Evolutionary conservation across 1,284 basidiomycete genomes (phyloP).

Genomic region (Cutaneotrichosporon sp.): DNA sequence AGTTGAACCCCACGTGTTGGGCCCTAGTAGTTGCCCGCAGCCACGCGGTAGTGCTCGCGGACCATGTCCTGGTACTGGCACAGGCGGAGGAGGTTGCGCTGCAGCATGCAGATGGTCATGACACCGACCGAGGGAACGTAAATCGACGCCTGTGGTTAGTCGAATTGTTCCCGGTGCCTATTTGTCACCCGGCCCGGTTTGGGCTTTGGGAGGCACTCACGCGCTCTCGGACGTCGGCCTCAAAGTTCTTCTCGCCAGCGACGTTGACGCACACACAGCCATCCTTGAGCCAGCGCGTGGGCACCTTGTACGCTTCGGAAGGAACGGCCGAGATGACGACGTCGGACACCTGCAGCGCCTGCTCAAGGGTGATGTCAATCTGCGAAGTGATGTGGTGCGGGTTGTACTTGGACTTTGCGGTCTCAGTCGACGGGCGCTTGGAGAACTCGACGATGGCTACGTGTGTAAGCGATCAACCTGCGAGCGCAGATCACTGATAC

Average conservation of each 20-base stretch:
- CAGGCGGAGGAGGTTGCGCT: constrained; percentile 81
- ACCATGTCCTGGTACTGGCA: constrained; percentile 63
- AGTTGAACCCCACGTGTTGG: neutral
- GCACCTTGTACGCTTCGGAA: constrained; percentile 79
- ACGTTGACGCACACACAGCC: constrained; percentile 93
- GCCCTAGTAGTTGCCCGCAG: constrained; percentile 6
- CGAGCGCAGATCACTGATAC: constrained; percentile 17
- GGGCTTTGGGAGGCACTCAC: constrained; percentile 53
- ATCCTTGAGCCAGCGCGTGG: constrained; percentile 84
- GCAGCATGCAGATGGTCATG: constrained; percentile 93
- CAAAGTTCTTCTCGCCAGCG: constrained; percentile 94
- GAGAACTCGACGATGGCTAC: constrained; percentile 68
- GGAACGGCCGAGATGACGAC: constrained; percentile 91
- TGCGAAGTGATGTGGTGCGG: constrained; percentile 80
- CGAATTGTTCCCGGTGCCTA: neutral
- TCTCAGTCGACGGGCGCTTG: constrained; percentile 65
- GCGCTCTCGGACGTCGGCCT: constrained; percentile 85
- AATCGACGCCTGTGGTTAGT: constrained; percentile 69
- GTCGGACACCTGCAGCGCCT: constrained; percentile 77
- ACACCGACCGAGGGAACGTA: constrained; percentile 94
- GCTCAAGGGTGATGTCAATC: constrained; percentile 64
- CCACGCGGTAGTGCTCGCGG: constrained; percentile 24
- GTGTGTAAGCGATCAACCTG: constrained; percentile 32
- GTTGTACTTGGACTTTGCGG: constrained; percentile 60
- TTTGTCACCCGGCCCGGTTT: neutral